Percentiles rank a stretch among this genome's conserved stretches.
phyloP scores from a whole-genome alignment of 257 asterid genomes.

The Buddleja alternifolia region DNA sequence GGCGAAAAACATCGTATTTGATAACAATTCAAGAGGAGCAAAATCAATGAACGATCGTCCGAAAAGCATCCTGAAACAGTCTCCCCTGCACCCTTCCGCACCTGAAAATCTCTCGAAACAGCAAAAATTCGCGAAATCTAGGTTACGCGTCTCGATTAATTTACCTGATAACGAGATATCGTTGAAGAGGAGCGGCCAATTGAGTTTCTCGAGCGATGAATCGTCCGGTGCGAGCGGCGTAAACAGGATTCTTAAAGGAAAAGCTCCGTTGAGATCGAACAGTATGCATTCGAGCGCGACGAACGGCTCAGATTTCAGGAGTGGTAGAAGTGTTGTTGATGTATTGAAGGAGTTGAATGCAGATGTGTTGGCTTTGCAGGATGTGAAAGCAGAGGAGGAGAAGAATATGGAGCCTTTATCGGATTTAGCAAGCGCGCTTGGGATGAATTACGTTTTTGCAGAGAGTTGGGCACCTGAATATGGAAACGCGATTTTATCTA shows the following conservation, averaged over 20 bases:
- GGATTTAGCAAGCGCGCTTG: conserved; percentile 81
- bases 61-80: conserved; percentile 77
- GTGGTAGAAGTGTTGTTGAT: conserved; percentile 58
- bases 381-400: conserved; percentile 96
- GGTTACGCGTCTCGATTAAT: conserved; percentile 81
- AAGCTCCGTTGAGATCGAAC: conserved; percentile 52
- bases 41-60: conserved; percentile 69
- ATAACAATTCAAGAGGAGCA: conserved; percentile 37
- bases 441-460: conserved; percentile 92
- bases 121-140: conserved; percentile 67
- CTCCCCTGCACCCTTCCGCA: conserved; percentile 57
- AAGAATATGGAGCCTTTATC: conserved; percentile 88
- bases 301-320: conserved; percentile 14
- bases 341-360: conserved; percentile 81
- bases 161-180: conserved; percentile 95
- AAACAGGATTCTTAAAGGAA: conserved; percentile 49
- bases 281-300: conserved; percentile 31
- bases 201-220: conserved; percentile 35
- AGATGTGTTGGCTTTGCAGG: conserved; percentile 85
- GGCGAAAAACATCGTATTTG: neutral
- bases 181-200: conserved; percentile 58
- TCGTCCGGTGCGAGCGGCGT: conserved; percentile 15
- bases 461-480: conserved; percentile 99
- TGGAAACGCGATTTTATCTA: conserved; percentile 87
- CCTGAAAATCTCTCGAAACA: conserved; percentile 40